phyloP scores from a whole-genome alignment of 768 basidiomycete species.

The Rhizopogon vinicolor region DNA sequence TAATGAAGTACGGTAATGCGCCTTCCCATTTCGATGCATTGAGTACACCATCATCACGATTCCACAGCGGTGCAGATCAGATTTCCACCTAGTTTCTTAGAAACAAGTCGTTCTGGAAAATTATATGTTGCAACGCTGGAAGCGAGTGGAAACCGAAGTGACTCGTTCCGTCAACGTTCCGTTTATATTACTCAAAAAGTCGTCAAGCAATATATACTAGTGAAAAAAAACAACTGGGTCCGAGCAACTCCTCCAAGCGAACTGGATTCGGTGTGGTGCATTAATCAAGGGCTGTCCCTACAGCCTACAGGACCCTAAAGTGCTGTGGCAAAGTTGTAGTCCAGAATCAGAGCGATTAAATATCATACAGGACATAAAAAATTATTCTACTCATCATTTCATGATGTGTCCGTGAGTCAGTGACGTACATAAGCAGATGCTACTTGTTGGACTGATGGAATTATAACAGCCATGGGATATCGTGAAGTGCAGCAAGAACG shows the following conservation, averaged over 20 bases:
- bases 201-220: not conserved
- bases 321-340: too few relatives aligned
- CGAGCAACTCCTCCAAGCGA: too few relatives aligned
- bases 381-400: not conserved
- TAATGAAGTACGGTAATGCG: too few relatives aligned
- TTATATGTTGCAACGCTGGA: too few relatives aligned
- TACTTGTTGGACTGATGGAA: not conserved
- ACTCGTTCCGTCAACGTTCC: too few relatives aligned
- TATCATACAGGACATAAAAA: not conserved
- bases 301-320: too few relatives aligned
- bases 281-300: too few relatives aligned
- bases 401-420: not conserved
- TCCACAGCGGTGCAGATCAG: not conserved
- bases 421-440: not conserved
- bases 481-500: constrained; percentile 10
- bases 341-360: not conserved
- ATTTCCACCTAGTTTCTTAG: not conserved
- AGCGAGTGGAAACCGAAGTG: too few relatives aligned
- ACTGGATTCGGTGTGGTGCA: too few relatives aligned
- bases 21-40: too few relatives aligned
- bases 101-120: not conserved
- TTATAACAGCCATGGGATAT: constrained; percentile 3
- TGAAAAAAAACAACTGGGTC: not conserved
- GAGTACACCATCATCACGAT: not conserved
- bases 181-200: too few relatives aligned